phyloP scores from a whole-genome alignment of 176 grass and related monocot genomes.

The Carex littledalei region DNA sequence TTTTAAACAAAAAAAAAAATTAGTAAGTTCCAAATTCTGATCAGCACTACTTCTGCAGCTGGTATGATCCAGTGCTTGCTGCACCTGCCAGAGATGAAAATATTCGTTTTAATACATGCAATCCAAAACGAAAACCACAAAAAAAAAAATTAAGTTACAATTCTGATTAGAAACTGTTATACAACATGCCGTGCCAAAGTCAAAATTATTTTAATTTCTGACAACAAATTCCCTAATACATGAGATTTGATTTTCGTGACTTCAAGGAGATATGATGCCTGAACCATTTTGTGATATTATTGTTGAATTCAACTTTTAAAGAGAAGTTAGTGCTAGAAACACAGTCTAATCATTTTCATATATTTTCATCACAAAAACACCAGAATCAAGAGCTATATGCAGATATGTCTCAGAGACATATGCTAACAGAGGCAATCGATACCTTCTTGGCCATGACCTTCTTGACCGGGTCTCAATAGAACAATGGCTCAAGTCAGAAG shows the following conservation, averaged over 20 bases:
- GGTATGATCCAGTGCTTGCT: not conserved
- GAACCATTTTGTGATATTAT: not conserved
- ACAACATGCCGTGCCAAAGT: not conserved
- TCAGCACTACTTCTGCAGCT: not conserved
- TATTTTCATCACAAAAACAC: not conserved
- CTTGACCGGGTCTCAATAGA: conserved; percentile 82
- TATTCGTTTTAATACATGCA: not conserved
- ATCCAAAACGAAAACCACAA: not conserved
- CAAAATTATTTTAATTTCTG: not conserved
- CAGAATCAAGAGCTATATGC: conserved; percentile 94
- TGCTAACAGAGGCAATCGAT: conserved; percentile 36
- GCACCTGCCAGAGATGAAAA: not conserved
- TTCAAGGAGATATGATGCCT: too few relatives aligned
- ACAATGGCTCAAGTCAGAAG: conserved; percentile 91
- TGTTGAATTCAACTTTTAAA: not conserved
- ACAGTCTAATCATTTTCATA: not conserved
- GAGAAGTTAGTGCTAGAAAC: not conserved
- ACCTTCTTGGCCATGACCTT: conserved; percentile 66
- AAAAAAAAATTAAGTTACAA: not conserved
- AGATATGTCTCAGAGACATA: conserved; percentile 61
- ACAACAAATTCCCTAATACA: not conserved
- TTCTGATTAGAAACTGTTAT: not conserved
- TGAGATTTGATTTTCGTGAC: not conserved
- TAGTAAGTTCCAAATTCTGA: not conserved
- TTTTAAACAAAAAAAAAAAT: not conserved